Evolutionary conservation across 352 stramenopile genomes (phyloP).

Genomic region (Pythium apleroticum): DNA sequence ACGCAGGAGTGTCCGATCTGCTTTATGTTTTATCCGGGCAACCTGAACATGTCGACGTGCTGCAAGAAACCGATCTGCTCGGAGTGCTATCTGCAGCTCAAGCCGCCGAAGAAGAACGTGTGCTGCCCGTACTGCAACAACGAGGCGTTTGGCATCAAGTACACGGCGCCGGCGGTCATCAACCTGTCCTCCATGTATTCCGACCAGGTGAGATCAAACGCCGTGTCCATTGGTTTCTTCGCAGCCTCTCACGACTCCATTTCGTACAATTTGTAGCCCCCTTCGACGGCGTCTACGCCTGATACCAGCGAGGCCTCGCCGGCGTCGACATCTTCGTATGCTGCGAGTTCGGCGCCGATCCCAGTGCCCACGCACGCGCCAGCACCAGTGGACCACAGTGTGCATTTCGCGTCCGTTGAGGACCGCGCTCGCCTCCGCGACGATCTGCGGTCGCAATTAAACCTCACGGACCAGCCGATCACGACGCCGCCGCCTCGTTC

Average conservation of each 20-base stretch:
- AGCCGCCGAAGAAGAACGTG: slow-evolving; percentile 35
- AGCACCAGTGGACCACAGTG: slow-evolving; percentile 16
- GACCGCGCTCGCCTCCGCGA: slow-evolving; percentile 74
- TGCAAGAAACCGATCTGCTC: slow-evolving; percentile 44
- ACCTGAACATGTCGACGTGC: slow-evolving; percentile 37
- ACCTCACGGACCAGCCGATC: slow-evolving; percentile 53
- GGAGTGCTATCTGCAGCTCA: slow-evolving; percentile 42
- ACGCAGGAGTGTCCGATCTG: slow-evolving; percentile 82
- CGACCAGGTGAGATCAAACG: slow-evolving; percentile 14
- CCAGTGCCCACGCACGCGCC: slow-evolving; percentile 29
- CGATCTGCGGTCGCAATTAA: slow-evolving; percentile 67
- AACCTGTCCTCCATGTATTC: slow-evolving; percentile 48
- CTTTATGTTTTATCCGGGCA: slow-evolving; percentile 65
- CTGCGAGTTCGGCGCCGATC: background rate
- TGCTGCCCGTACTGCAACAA: slow-evolving; percentile 83
- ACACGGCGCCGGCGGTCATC: slow-evolving; percentile 42
- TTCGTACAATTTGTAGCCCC: slow-evolving; percentile 22
- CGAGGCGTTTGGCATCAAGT: slow-evolving; percentile 56
- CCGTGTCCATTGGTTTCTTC: background rate
- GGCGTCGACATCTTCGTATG: background rate
- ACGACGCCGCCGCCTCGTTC: slow-evolving; percentile 35
- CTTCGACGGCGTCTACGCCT: slow-evolving; percentile 2
- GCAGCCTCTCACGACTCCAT: background rate
- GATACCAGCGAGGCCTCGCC: slow-evolving; percentile 15
- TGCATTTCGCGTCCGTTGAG: slow-evolving; percentile 59